phyloP scores from a whole-genome alignment of 176 grass and related monocot species.

The Alopecurus myosuroides region DNA sequence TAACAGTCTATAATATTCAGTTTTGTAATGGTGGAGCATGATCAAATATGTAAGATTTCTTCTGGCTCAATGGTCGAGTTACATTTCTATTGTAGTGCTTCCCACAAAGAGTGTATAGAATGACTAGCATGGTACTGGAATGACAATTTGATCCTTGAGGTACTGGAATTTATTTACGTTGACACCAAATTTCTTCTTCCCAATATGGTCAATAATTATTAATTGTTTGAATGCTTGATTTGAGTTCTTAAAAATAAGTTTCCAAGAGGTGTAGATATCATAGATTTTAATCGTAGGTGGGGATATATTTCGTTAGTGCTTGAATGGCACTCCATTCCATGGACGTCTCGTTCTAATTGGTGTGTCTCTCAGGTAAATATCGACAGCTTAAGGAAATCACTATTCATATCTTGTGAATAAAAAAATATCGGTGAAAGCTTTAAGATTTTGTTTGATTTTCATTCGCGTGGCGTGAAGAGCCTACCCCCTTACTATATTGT shows the following conservation, averaged over 20 bases:
- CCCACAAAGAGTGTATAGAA: background rate
- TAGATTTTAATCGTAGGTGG: conserved; percentile 89
- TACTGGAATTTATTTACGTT: background rate
- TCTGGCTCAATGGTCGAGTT: conserved; percentile 18
- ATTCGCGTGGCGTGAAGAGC: background rate
- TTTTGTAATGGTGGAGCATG: too few species aligned
- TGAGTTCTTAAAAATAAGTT: conserved; percentile 70
- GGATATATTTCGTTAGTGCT: conserved; percentile 77
- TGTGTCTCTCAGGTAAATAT: conserved; percentile 77
- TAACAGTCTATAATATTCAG: too few species aligned
- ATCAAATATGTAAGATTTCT: conserved; percentile 66
- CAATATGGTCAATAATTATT: background rate
- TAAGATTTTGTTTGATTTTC: conserved; percentile 10
- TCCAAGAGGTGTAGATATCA: conserved; percentile 72
- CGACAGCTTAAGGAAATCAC: background rate
- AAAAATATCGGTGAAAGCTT: background rate
- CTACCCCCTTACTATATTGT: background rate
- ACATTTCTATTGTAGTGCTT: background rate
- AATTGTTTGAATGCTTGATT: conserved; percentile 14
- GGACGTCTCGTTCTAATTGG: conserved; percentile 83
- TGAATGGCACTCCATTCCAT: conserved; percentile 77
- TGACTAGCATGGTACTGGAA: background rate
- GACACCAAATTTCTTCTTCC: conserved; percentile 1
- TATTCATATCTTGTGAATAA: background rate
- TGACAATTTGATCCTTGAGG: background rate